phyloP scores from a whole-genome alignment of 371 early-diverging fungal species.

The Mortierella sp. region DNA sequence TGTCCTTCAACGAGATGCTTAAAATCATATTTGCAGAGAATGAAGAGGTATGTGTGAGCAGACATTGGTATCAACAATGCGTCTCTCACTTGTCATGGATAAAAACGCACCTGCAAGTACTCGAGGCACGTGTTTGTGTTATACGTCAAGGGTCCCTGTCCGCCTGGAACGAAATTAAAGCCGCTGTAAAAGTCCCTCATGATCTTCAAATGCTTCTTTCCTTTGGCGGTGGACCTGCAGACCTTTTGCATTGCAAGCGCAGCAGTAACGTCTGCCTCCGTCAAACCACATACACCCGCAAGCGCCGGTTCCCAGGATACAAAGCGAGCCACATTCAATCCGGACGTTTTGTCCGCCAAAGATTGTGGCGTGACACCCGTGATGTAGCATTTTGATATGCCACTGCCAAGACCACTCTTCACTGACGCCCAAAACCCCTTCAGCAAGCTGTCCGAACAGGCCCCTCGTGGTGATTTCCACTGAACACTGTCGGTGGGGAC shows the following conservation, averaged over 20 bases:
- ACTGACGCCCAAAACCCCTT: conserved; percentile 49
- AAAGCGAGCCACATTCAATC: conserved; percentile 48
- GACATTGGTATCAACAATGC: not conserved
- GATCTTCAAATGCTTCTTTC: conserved; percentile 47
- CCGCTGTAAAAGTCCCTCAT: conserved; percentile 44
- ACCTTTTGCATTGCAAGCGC: conserved; percentile 29
- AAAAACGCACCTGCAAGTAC: conserved; percentile 51
- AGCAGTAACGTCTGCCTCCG: conserved; percentile 37
- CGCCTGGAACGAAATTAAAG: conserved; percentile 43
- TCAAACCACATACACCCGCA: conserved; percentile 41
- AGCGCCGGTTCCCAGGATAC: conserved; percentile 35
- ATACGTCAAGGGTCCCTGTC: conserved; percentile 31
- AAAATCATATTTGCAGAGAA: not conserved
- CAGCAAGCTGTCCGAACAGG: conserved; percentile 27
- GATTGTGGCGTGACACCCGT: conserved; percentile 48
- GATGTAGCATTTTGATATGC: conserved; percentile 48
- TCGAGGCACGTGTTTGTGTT: conserved; percentile 54
- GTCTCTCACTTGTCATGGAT: not conserved
- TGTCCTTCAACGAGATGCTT: conserved; percentile 24
- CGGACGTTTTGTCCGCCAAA: conserved; percentile 40
- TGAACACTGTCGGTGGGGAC: conserved; percentile 23
- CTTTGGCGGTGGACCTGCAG: conserved; percentile 31
- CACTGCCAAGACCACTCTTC: conserved; percentile 28
- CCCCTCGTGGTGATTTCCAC: conserved; percentile 24
- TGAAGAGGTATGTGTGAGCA: not conserved